These are phyloP conservation scores for Anthracocystis panici-leucophaei DNA, from an alignment of 1,284 basidiomycete species.

Conservation along the genomic window DNA sequence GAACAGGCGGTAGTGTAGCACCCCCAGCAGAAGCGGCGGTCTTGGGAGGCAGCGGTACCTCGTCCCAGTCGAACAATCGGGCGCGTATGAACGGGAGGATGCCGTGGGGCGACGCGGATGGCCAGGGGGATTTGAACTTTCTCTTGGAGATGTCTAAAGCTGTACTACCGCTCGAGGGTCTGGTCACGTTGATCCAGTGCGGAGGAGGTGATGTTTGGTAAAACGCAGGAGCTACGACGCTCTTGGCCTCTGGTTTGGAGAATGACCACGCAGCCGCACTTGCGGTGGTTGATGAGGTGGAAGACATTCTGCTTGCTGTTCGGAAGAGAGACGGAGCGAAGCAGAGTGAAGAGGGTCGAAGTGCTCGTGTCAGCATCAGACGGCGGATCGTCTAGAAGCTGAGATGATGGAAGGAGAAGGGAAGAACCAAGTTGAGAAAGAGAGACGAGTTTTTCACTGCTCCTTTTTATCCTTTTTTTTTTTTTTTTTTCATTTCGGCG, in stretches of 20 bases:
- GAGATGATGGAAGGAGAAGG: constrained; percentile 1
- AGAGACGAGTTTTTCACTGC: background rate
- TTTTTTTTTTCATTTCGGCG: constrained; percentile 2
- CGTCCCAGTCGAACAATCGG: constrained; percentile 59
- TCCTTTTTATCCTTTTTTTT: background rate
- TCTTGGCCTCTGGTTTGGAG: constrained; percentile 21
- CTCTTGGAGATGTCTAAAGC: constrained; percentile 16
- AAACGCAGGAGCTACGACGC: constrained; percentile 36
- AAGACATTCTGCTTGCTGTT: constrained; percentile 36
- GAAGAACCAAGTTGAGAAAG: background rate
- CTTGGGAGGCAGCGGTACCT: constrained; percentile 43
- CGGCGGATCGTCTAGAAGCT: background rate
- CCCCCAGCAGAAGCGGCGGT: constrained; percentile 13
- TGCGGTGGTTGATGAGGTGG: constrained; percentile 12
- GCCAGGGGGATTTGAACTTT: constrained; percentile 56
- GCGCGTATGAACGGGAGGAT: constrained; percentile 48
- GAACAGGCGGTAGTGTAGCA: constrained; percentile 34
- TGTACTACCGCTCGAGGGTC: constrained; percentile 8
- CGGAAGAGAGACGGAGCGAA: constrained; percentile 3
- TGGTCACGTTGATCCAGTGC: constrained; percentile 42
- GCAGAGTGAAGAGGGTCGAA: constrained; percentile 1
- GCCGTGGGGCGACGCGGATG: constrained; percentile 30
- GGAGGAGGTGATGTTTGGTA: constrained; percentile 52
- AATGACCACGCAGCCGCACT: constrained; percentile 22
- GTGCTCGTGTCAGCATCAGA: constrained; percentile 24